Percentiles rank a stretch among this genome's conserved stretches.
phyloP scores from a whole-genome alignment of 1,284 basidiomycete species.

The Papiliotrema flavescens region DNA sequence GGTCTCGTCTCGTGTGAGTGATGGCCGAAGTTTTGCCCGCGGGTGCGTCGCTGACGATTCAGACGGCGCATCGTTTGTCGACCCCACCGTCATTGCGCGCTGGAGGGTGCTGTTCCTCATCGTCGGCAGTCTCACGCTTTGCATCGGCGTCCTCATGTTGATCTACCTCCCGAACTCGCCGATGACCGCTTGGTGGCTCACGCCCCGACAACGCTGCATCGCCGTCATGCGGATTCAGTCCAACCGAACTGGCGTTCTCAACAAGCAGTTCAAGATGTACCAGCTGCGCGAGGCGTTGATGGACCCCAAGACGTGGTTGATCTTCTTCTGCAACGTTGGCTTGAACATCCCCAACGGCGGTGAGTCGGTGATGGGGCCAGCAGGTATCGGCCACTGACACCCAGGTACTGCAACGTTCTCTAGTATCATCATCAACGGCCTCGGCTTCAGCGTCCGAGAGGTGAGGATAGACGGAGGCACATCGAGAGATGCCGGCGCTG shows the following conservation, averaged over 20 bases:
- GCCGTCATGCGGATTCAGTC: slow-evolving; percentile 9
- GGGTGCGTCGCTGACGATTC: neutral
- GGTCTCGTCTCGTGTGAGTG: slow-evolving; percentile 3
- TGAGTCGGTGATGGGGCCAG: neutral
- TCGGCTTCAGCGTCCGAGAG: slow-evolving; percentile 12
- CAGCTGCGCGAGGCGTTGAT: slow-evolving; percentile 29
- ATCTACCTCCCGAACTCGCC: slow-evolving; percentile 16
- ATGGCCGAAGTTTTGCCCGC: neutral
- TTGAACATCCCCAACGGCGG: slow-evolving; percentile 30
- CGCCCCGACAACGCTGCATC: slow-evolving; percentile 12
- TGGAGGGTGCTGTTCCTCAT: slow-evolving; percentile 12
- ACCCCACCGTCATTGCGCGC: neutral
- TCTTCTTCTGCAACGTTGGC: slow-evolving; percentile 25
- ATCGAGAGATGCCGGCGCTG: neutral
- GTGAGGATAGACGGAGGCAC: neutral
- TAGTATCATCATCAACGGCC: slow-evolving; percentile 15
- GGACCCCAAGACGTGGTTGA: slow-evolving; percentile 26
- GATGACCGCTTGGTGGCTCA: slow-evolving; percentile 20
- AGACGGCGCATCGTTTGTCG: neutral
- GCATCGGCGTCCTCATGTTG: slow-evolving; percentile 6
- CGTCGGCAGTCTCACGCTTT: slow-evolving; percentile 1
- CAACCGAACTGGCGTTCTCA: slow-evolving; percentile 31
- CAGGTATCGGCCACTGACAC: neutral
- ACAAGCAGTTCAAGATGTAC: slow-evolving; percentile 20
- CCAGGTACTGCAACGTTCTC: slow-evolving; percentile 9